phyloP scores from a whole-genome alignment of 179 eudicot genomes.

The Nepenthes alata region DNA sequence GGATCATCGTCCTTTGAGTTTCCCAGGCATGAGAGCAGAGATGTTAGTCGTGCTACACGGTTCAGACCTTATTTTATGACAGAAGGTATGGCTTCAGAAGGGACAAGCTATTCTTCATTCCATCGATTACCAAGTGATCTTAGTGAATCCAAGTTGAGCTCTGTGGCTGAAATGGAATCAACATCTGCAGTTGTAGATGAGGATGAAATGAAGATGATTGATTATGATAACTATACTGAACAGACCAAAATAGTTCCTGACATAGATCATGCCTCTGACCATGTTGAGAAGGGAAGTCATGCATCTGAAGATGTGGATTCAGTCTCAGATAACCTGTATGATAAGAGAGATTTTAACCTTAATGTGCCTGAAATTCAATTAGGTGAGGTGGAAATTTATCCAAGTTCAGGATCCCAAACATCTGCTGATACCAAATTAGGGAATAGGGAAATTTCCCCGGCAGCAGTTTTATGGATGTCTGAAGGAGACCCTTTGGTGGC shows the following conservation, averaged over 20 bases:
- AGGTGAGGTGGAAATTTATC: slow-evolving; percentile 13
- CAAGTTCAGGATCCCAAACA: slow-evolving; percentile 6
- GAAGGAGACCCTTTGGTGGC: slow-evolving; percentile 12
- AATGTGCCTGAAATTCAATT: slow-evolving; percentile 22
- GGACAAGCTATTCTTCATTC: slow-evolving; percentile 45
- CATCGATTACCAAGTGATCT: slow-evolving; percentile 62
- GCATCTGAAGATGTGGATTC: slow-evolving; percentile 35
- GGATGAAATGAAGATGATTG: slow-evolving; percentile 19
- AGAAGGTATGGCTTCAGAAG: slow-evolving; percentile 46
- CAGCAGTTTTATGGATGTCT: slow-evolving; percentile 11
- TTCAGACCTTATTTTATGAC: slow-evolving; percentile 75
- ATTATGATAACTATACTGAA: slow-evolving; percentile 28
- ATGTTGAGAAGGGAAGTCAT: slow-evolving; percentile 51
- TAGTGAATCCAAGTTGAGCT: slow-evolving; percentile 75
- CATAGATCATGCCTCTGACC: slow-evolving; percentile 25
- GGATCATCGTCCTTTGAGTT: slow-evolving; percentile 58
- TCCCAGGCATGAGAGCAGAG: slow-evolving; percentile 22
- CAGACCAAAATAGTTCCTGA: slow-evolving; percentile 25
- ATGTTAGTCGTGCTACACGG: slow-evolving; percentile 17
- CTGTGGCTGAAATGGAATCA: slow-evolving; percentile 50
- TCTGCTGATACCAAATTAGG: slow-evolving; percentile 11
- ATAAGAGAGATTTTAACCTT: slow-evolving; percentile 16
- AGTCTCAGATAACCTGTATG: slow-evolving; percentile 24
- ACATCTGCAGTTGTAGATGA: slow-evolving; percentile 6
- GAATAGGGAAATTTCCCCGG: slow-evolving; percentile 12